phyloP scores from a whole-genome alignment of 345 rosid species.

The Populus deltoides region DNA sequence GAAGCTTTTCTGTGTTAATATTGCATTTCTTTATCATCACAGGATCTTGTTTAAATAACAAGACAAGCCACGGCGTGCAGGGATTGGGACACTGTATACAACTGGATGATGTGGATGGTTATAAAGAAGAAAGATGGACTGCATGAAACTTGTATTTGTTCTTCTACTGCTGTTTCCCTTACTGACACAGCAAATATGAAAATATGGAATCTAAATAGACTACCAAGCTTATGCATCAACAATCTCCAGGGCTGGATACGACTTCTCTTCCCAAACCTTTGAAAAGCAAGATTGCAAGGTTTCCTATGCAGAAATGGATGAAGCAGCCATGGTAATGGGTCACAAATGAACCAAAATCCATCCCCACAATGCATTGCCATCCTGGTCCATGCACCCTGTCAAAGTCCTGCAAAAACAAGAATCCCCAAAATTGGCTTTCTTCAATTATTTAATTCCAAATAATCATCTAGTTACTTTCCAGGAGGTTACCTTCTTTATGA shows the following conservation, averaged over 20 bases:
- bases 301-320: slow-evolving; percentile 27
- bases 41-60: not conserved
- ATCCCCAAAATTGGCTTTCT: not conserved
- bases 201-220: slow-evolving; percentile 15
- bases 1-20: not conserved
- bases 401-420: slow-evolving; percentile 25
- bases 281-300: slow-evolving; percentile 24
- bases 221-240: slow-evolving; percentile 8
- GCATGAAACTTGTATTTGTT: not conserved
- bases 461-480: not conserved
- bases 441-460: not conserved
- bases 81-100: slow-evolving; percentile 1
- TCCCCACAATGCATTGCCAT: slow-evolving; percentile 34
- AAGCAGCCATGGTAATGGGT: slow-evolving; percentile 39
- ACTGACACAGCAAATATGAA: not conserved
- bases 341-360: slow-evolving; percentile 28
- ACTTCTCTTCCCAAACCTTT: slow-evolving; percentile 16
- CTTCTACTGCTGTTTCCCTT: slow-evolving; percentile 13
- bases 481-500: slow-evolving; percentile 26
- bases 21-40: not conserved
- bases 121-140: not conserved
- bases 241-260: slow-evolving; percentile 13
- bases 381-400: slow-evolving; percentile 19
- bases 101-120: slow-evolving; percentile 8
- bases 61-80: not conserved